phyloP scores from a whole-genome alignment of 768 basidiomycete species.

The Trametopsis cervina region DNA sequence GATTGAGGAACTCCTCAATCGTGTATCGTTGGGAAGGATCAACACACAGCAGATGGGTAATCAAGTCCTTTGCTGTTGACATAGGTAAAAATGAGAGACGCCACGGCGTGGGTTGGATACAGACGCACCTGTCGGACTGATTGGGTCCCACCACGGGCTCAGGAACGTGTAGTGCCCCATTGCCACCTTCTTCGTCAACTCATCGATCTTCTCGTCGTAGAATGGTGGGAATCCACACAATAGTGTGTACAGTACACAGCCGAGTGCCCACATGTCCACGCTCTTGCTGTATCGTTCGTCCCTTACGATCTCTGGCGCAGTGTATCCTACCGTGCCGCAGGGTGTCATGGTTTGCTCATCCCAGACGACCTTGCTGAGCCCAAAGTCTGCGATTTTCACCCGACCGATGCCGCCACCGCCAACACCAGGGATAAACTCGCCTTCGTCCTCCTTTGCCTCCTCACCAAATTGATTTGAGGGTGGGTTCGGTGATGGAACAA shows the following conservation, averaged over 20 bases:
- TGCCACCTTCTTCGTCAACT: slow-evolving; percentile 97
- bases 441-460: slow-evolving; percentile 92
- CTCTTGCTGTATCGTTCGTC: slow-evolving; percentile 95
- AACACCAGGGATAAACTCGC: slow-evolving; percentile 85
- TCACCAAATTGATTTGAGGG: slow-evolving; percentile 88
- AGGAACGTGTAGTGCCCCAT: slow-evolving; percentile 96
- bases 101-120: neutral
- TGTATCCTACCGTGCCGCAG: slow-evolving; percentile 99
- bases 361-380: slow-evolving; percentile 96
- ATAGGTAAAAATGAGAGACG: neutral
- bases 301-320: slow-evolving; percentile 98
- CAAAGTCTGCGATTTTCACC: slow-evolving; percentile 99
- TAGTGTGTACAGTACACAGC: slow-evolving; percentile 97
- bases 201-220: slow-evolving; percentile 98
- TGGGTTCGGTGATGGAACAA: slow-evolving; percentile 75
- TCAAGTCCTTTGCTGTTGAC: slow-evolving; percentile 95
- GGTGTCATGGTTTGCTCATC: slow-evolving; percentile 99
- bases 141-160: slow-evolving; percentile 99
- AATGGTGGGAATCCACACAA: slow-evolving; percentile 98
- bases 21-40: slow-evolving; percentile 95
- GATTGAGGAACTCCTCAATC: slow-evolving; percentile 94
- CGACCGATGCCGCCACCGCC: slow-evolving; percentile 97
- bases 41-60: slow-evolving; percentile 90
- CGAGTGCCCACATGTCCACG: slow-evolving; percentile 99
- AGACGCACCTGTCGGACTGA: slow-evolving; percentile 64